Evolutionary conservation across 331 rosid genomes (phyloP), one percentile per base, ranked within the genome.

Genomic region (Quercus tomentella): DNA sequence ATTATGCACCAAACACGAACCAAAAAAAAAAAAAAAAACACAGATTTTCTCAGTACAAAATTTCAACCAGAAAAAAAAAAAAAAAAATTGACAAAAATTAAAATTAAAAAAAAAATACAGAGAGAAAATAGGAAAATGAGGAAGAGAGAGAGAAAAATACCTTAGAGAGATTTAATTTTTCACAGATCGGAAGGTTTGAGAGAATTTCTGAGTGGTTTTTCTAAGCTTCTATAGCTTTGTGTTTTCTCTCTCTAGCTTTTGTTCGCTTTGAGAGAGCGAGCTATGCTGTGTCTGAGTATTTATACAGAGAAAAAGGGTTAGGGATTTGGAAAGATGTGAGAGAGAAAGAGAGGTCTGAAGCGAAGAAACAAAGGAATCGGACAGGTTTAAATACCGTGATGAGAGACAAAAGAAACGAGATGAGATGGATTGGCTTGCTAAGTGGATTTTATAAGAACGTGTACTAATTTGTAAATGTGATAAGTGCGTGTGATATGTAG

Each of bases 331-430:
- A 79, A 88, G 61, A 81, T 82, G 77, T 76, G 86, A 84, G 71
- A 82, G 75, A 83, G 80, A 81, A 43, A 76, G 68, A 79, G 41
- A 75, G 75, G 86, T 77, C 84, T 78, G 89, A 84, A 80, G 90
- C 91, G 84, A 89, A 85, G 96, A 92, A 87, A 87, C 80, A 80
- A 82, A 85, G 88, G 91, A 51, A 79, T 84, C 92, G 85, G 92
- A 89, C 92, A 89, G 79, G 89, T 86, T 86, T 89, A 89, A 89
- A 91, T 93, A 96, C 85, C 96, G 99, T 75, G 87, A 98, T 73
- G 87, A 56, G 88, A 77, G 87, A 80, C 78, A 82, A 80, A 85
- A 89, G 97, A 93, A 73, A 90, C 85, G 97, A 94, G 91, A 88
- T 61, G 94, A 89, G 79, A 92, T 89, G 83, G 49, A 18, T 26